Conservation (phyloP, 2,329 filamentous ascomycete genomes). For the Monilinia polystroma region DNA sequence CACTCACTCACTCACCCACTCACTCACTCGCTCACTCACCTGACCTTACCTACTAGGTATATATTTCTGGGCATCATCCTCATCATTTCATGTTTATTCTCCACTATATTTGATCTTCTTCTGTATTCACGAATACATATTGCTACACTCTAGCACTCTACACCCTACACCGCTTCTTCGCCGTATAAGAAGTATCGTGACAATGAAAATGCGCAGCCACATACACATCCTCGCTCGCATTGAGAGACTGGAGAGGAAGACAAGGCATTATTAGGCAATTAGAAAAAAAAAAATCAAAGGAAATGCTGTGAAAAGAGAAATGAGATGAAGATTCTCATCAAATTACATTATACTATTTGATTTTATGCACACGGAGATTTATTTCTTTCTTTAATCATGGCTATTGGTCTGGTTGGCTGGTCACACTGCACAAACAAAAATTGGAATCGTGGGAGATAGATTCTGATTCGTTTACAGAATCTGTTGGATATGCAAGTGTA, state of each 20-base stretch:
- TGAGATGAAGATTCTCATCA: conserved; percentile 1
- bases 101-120: not conserved
- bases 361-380: not conserved
- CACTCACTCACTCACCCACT: too few relatives aligned
- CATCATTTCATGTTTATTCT: not conserved
- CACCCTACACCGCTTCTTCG: conserved; percentile 14
- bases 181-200: not conserved
- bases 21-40: too few relatives aligned
- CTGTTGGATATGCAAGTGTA: conserved; percentile 8
- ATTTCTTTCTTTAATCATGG: not conserved
- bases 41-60: too few relatives aligned
- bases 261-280: not conserved
- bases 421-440: conserved; percentile 1
- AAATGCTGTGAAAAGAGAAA: too few relatives aligned
- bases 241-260: not conserved
- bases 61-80: too few relatives aligned
- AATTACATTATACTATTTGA: not conserved
- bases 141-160: too few relatives aligned
- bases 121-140: too few relatives aligned
- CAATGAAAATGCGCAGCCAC: not conserved
- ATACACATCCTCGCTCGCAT: not conserved
- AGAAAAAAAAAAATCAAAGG: too few relatives aligned
- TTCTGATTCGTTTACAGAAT: conserved; percentile 16
- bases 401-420: conserved; percentile 19
- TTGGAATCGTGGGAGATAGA: not conserved